These are phyloP conservation scores for Aspergillus ostianus DNA, from an alignment of 495 filamentous ascomycete genomes.

Conservation along the genomic window DNA sequence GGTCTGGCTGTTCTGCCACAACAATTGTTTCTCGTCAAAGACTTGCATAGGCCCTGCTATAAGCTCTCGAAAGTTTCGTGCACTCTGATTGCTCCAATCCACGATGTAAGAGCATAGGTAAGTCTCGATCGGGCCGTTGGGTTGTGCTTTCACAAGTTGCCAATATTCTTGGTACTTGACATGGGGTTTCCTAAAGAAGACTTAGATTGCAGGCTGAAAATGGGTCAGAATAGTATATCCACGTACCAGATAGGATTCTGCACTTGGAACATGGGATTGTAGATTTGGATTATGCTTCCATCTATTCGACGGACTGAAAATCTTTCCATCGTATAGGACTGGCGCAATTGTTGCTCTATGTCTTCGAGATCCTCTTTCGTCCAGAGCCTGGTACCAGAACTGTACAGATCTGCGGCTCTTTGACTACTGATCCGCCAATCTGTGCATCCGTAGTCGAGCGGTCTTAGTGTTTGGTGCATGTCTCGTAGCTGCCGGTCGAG, in stretches of 20 bases:
- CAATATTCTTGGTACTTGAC: slow-evolving; percentile 34
- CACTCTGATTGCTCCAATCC: slow-evolving; percentile 35
- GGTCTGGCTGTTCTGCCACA: slow-evolving; percentile 32
- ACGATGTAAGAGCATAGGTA: slow-evolving; percentile 39
- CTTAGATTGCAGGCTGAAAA: slow-evolving; percentile 25
- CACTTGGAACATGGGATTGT: slow-evolving; percentile 38
- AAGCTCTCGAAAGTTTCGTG: slow-evolving; percentile 31
- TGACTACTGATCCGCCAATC: slow-evolving; percentile 38
- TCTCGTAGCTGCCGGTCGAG: too few species aligned
- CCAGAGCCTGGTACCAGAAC: slow-evolving; percentile 36
- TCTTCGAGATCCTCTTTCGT: slow-evolving; percentile 35
- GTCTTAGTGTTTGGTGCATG: slow-evolving; percentile 26
- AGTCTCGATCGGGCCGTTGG: slow-evolving; percentile 30
- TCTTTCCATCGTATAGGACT: slow-evolving; percentile 27
- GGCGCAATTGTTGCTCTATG: slow-evolving; percentile 36
- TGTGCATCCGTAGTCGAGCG: slow-evolving; percentile 36
- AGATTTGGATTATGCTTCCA: slow-evolving; percentile 32
- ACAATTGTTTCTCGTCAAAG: slow-evolving; percentile 30
- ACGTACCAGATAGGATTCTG: slow-evolving; percentile 40
- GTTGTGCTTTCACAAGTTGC: slow-evolving; percentile 29
- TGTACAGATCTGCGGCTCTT: slow-evolving; percentile 37
- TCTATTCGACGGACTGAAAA: slow-evolving; percentile 40
- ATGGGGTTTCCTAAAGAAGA: slow-evolving; percentile 29
- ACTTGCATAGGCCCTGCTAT: slow-evolving; percentile 31
- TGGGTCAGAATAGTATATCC: slow-evolving; percentile 22